Conservation (phyloP, 2,329 filamentous ascomycete genomes). For the Fusarium sp. region DNA sequence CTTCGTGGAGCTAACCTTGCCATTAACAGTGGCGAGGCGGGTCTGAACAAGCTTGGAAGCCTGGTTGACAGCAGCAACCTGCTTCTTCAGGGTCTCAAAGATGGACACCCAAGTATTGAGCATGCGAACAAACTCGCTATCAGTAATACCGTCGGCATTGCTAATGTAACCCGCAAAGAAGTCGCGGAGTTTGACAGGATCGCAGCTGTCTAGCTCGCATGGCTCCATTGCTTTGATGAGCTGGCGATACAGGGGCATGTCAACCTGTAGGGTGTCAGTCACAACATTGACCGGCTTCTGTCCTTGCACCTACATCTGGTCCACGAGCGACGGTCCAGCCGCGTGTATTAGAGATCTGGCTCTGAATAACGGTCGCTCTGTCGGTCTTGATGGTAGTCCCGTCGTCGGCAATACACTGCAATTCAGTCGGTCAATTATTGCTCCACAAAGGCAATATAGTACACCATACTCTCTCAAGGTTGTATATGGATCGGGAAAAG, state of each 20-base stretch:
- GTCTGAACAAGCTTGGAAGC: conserved; percentile 10
- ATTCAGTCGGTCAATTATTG: neutral
- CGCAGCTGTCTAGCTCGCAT: neutral
- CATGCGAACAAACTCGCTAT: conserved; percentile 15
- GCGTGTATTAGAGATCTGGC: neutral
- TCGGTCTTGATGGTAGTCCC: neutral
- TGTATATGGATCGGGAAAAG: neutral
- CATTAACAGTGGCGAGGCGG: conserved; percentile 8
- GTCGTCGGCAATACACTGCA: conserved; percentile 1
- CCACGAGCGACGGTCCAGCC: conserved; percentile 10
- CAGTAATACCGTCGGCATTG: conserved; percentile 9
- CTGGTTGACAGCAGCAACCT: conserved; percentile 8
- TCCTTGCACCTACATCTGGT: neutral
- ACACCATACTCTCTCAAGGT: neutral
- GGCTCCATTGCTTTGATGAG: neutral
- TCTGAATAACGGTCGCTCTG: neutral
- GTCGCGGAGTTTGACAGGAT: neutral
- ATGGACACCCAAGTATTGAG: conserved; percentile 19
- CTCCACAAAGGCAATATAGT: neutral
- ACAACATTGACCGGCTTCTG: neutral
- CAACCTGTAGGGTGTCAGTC: neutral
- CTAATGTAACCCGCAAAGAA: conserved; percentile 12
- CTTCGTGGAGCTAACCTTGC: conserved; percentile 6
- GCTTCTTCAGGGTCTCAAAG: conserved; percentile 7
- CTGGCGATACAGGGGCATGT: neutral